Conservation (phyloP, 257 asterid species). For the Capsicum chinense region DNA sequence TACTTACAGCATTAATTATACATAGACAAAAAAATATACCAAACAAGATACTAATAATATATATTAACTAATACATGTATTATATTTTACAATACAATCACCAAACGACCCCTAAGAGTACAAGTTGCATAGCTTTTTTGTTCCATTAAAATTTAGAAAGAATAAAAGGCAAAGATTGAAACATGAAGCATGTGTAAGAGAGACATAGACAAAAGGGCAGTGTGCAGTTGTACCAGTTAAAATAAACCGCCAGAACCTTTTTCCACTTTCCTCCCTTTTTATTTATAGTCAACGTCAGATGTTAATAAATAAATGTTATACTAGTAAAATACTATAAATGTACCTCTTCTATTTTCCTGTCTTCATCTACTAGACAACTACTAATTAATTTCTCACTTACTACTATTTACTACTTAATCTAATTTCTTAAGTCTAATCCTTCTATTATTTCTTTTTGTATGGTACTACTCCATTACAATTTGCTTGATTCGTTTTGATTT, state of each 20-base stretch:
- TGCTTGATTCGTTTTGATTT: too few species aligned
- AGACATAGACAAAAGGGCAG: neutral
- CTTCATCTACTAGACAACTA: neutral
- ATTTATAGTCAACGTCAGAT: neutral
- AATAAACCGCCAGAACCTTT: conserved; percentile 35
- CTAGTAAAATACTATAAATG: neutral
- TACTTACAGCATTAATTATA: too few species aligned
- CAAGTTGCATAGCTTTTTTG: neutral
- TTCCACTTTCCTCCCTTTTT: neutral
- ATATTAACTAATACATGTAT: too few species aligned
- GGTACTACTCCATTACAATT: too few species aligned
- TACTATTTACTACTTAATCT: neutral
- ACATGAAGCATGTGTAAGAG: conserved; percentile 27
- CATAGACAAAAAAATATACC: too few species aligned
- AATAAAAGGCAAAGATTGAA: neutral
- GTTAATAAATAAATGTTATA: neutral
- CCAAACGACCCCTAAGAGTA: too few species aligned
- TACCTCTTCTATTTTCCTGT: neutral
- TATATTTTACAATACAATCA: too few species aligned
- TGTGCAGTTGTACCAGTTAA: conserved; percentile 5
- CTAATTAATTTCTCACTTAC: neutral
- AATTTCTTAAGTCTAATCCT: neutral
- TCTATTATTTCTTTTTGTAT: neutral
- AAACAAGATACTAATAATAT: too few species aligned
- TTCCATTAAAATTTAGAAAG: neutral